A percentile compares a stretch with the other conserved stretches of the same genome.
phyloP scores from a whole-genome alignment of 2,329 filamentous ascomycete species.

The Cladorrhinum sp. region DNA sequence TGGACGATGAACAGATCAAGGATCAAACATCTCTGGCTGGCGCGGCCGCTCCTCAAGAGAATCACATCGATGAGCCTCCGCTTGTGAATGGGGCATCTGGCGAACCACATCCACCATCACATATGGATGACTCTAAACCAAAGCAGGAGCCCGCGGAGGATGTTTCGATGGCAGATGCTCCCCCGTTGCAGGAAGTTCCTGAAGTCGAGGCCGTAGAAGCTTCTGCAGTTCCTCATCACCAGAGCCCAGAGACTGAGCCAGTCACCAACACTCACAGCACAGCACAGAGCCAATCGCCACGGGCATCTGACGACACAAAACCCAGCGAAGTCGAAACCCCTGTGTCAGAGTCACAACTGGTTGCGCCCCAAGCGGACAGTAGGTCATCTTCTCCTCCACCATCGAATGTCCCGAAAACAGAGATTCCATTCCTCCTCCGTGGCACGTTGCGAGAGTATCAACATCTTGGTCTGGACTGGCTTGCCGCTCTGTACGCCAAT shows the following conservation, averaged over 20 bases:
- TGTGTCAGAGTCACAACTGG: conserved; percentile 37
- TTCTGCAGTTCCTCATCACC: conserved; percentile 30
- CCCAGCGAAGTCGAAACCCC: conserved; percentile 48
- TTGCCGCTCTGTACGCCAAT: conserved; percentile 86
- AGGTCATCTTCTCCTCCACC: conserved; percentile 33
- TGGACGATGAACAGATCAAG: conserved; percentile 1
- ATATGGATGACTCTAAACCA: not conserved
- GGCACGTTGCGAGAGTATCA: conserved; percentile 94
- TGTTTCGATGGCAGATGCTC: conserved; percentile 28
- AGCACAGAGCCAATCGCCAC: conserved; percentile 47
- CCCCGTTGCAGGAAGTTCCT: conserved; percentile 17
- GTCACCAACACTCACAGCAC: conserved; percentile 43
- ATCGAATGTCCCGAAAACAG: conserved; percentile 54
- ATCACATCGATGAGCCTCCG: not conserved
- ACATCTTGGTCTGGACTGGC: conserved; percentile 95
- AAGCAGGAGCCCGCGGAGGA: conserved; percentile 18
- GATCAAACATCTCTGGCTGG: not conserved
- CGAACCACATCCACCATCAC: not conserved
- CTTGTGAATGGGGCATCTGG: not conserved
- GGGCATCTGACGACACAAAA: conserved; percentile 51
- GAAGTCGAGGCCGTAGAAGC: conserved; percentile 29
- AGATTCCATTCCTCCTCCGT: conserved; percentile 77
- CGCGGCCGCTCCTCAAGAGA: not conserved
- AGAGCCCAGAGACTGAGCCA: conserved; percentile 43
- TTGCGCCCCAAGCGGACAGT: conserved; percentile 33